Conservation (phyloP, 805 yeast genomes). For the Yamadazyma nakazawae region DNA sequence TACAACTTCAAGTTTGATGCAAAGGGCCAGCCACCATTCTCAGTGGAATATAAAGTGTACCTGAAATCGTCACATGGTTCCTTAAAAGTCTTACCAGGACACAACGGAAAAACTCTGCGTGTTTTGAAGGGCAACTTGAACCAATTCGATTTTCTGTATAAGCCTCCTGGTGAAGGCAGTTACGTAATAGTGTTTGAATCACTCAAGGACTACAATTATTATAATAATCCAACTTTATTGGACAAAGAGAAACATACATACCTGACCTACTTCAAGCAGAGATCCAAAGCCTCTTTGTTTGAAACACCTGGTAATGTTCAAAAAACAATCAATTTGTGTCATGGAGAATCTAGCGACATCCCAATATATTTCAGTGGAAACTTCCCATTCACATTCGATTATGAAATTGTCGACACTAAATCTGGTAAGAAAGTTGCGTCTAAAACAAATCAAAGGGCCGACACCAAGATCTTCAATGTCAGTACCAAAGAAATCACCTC, state of each 20-base stretch:
- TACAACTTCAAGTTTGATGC: constrained; percentile 65
- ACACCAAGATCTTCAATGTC: constrained; percentile 24
- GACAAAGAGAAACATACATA: constrained; percentile 49
- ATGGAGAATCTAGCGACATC: constrained; percentile 29
- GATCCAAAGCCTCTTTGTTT: constrained; percentile 46
- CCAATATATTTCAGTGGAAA: constrained; percentile 71
- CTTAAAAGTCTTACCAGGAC: constrained; percentile 29
- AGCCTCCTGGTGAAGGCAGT: constrained; percentile 78
- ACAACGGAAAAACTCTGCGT: constrained; percentile 27
- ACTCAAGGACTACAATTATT: constrained; percentile 58
- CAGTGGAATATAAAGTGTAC: constrained; percentile 58
- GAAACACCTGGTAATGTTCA: constrained; percentile 11
- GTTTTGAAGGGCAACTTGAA: constrained; percentile 24
- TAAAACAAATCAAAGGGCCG: constrained; percentile 1
- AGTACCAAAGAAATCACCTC: constrained; percentile 49
- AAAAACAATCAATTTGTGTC: constrained; percentile 26
- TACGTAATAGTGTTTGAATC: constrained; percentile 70
- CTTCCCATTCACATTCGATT: constrained; percentile 70
- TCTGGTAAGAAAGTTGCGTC: constrained; percentile 1
- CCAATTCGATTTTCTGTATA: constrained; percentile 49
- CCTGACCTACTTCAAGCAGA: constrained; percentile 67
- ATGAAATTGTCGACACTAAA: constrained; percentile 57
- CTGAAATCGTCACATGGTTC: constrained; percentile 32
- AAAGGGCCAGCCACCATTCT: constrained; percentile 81
- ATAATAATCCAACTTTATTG: constrained; percentile 37